Base-by-base conservation (phyloP, 352 stramenopile species). In the Globisporangium emineosum region DNA sequence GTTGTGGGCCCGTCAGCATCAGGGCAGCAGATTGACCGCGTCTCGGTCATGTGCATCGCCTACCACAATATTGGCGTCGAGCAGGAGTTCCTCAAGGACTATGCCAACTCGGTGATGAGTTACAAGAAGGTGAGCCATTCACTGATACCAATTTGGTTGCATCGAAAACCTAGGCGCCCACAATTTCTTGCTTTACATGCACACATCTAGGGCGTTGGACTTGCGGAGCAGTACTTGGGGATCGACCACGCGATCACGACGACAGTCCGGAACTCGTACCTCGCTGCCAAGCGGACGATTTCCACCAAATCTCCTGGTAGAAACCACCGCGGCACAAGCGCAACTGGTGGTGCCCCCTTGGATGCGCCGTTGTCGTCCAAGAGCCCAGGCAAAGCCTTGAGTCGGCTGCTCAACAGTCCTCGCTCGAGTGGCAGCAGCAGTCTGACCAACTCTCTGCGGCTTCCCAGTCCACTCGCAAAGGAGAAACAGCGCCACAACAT, bases 61-160 rank as follows among this genome's bases (percentile, higher is more conserved):
- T 98, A 98, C 69, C 93, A 98, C 70, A 98, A 98, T 66, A 90
- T 98, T 58, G 94, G 91, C 30, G 94, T 98, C 10, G 94, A 98
- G 76, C 88, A 97, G 59, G 94, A 98, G 65, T 98, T 97, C 61
- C 70, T 98, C 2, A 96, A 97, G 52, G 83, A 94, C 56, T 97
- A 87, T 57, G 76, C 89, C 45, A 75, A 92, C 57, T 88, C 76
- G 27, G 73, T 97, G 12, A 56, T 78, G n/a, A 96, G 84, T 61
- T 98, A 98, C 78, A 86, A 91, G 52, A 98, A 97, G 60, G 65
- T 77, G 40, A 0, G 37, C 7, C 21, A 19, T 3, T 21, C 25
- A 35, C 7, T 55, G 10, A n/a, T 25, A 13, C n/a, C 3, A 19
- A 17, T 7, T 9, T 42, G 21, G n/a, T 35, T 23, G 17, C n/a